Evolutionary conservation across 164 flowering plant species (phyloP), one percentile per base, ranked within the genome.

Genomic region (Stephania japonica): DNA sequence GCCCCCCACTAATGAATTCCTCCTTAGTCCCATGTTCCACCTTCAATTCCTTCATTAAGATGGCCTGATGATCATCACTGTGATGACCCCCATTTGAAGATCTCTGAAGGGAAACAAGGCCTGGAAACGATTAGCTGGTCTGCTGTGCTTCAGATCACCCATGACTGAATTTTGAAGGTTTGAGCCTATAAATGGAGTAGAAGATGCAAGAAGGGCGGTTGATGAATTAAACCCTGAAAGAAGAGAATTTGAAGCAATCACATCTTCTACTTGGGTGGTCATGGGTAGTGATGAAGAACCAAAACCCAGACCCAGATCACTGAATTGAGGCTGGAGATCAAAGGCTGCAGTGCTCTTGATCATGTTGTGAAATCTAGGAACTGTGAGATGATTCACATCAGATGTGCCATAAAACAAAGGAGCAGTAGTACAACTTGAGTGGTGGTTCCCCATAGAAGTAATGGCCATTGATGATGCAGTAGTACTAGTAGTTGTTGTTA

Each of bases 301-400:
- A 80, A 86, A 84, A 82, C 86, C 90, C 86, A 86, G 70, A 43
- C 89, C 92, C 72, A 84, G 79, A 66, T 73, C 81, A 74, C 71
- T 73, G n/a, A 80, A 53, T 50, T 81, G 86, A 63, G 83, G 83
- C 63, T 76, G 85, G 16, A 77, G 76, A 76, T 85, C 85, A 72
- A 71, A 75, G 23, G 25, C 38, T 32, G 38, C 21, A 42, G 43
- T 26, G 23, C 47, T 59, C 56, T 75, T 32, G 84, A 79, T n/a
- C n/a, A n/a, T 23, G 43, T 68, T 42, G 27, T 69, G 75, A 44
- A 82, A 77, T 19, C 79, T 64, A 12, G 85, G 76, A 73, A 82
- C 77, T 8, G 83, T 69, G 68, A 81, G 81, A 67, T 77, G 81
- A 67, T 77, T 80, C 59, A 77, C 74, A 27, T 81, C 81, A 65